Base-by-base conservation (phyloP, 306 rosid species). In the Vachellia collinsii region DNA sequence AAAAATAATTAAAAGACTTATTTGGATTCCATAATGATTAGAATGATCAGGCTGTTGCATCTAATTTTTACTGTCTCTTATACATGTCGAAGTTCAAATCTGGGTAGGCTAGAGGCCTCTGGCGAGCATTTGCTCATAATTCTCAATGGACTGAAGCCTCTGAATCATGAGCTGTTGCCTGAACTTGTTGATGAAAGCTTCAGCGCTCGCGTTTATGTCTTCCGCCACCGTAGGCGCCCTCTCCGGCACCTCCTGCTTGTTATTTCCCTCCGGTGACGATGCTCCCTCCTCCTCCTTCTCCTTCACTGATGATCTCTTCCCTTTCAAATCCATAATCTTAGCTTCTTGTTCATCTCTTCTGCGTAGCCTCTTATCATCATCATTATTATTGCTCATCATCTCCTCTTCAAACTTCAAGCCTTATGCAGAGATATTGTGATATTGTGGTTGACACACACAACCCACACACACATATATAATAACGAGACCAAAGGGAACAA, bases 81-180 rank as follows among this genome's bases (percentile, higher is more conserved):
- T 29, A n/a, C n/a, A 29, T 29, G 34, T 29, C 34, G 34, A 29
- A 29, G 34, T 29, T 2, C 34, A 29, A 29, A 29, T 29, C 34
- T 29, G 34, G 34, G 34, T 29, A 56, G 7, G 54, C 36, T 81
- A 87, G 59, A 86, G 91, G 3, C 97, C 94, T 75, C 94, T 86
- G 11, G 88, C 88, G 1, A 93, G 89, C 92, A 91, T 93, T 77
- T 93, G 79, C 76, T 94, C 90, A 11, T 90, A 93, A 48, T 93
- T 90, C 78, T 95, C 99, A 6, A 91, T 86, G 66, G 99, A 95
- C 25, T 93, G 90, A 10, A 93, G 95, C 92, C 97, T 91, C 43
- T 95, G 99, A 78, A 91, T 88, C 78, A 88, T 10, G 0, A 95
- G 81, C 61, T 95, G 97, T 22, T 89, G 79, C 86, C 92, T 88